Evolutionary conservation across 352 stramenopile genomes (phyloP), one percentile per base, ranked within the genome.

Genomic region (Peronosclerospora sorghi): DNA sequence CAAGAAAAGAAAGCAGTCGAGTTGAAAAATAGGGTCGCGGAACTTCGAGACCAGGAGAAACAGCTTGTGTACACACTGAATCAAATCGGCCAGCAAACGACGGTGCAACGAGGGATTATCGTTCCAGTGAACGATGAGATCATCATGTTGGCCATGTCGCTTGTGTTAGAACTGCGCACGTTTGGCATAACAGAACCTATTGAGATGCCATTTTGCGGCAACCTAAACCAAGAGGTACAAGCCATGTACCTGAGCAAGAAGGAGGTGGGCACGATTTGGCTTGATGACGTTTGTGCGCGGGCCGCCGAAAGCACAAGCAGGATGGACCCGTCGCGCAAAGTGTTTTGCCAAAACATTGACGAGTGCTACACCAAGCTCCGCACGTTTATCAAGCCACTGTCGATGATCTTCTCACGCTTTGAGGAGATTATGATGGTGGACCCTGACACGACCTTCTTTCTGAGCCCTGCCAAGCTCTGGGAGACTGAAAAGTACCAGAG

Each of bases 341-440:
- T 80, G 0, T 80, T 80, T 29, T 80, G 65, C 29, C 39, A 51
- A 0, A 51, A 68, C 26, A 32, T 76, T 14, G 51, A 62, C 8
- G 39, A 59, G 15, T 80, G 68, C 41, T 54, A 73, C 27, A 44
- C 46, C 8, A 62, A 57, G 13, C 74, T 74, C 42, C 62, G 65
- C 5, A 55, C 39, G n/a, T 81, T 77, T 39, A 67, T 81, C 46
- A 77, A 77, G 43, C 41, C 67, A 34, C 41, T 81, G 10, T 30
- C 65, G 8, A 21, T 83, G 19, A 37, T 73, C 13, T 68, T 78
- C 19, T 81, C 71, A 17, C 54, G 51, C 10, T 81, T 83, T 29
- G 46, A 69, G 20, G 62, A 83, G 36, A 59, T 81, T 23, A 79
- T 83, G 71, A 54, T 83, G 43, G 43, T 81, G 8, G 68, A 83